A percentile compares a stretch with the other conserved stretches of the same genome.
phyloP scores from a whole-genome alignment of 2,329 filamentous ascomycete genomes.

The Fusarium napiforme region DNA sequence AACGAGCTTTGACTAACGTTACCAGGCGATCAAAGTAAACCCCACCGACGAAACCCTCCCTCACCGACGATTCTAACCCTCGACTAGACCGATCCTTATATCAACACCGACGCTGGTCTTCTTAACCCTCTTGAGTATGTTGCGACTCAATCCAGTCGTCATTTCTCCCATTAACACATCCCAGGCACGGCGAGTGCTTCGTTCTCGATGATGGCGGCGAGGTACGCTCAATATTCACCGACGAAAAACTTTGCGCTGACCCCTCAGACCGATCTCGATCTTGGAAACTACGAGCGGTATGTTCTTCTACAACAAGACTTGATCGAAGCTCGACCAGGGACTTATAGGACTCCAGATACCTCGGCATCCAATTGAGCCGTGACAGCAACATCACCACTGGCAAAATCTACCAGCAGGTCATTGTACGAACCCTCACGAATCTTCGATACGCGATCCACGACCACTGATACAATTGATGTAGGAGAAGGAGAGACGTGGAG shows the following conservation, averaged over 20 bases:
- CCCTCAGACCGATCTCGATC: constrained; percentile 60
- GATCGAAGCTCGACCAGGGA: background rate
- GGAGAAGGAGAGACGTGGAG: constrained; percentile 71
- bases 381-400: constrained; percentile 98
- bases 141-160: background rate
- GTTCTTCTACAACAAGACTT: background rate
- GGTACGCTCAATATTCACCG: constrained; percentile 11
- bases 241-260: constrained; percentile 6
- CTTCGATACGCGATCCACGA: background rate
- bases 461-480: constrained; percentile 13
- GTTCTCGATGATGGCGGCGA: constrained; percentile 76
- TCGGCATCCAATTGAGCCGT: constrained; percentile 81
- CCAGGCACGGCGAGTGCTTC: constrained; percentile 86
- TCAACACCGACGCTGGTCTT: constrained; percentile 53
- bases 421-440: constrained; percentile 61
- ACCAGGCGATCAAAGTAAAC: constrained; percentile 38
- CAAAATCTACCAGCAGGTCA: constrained; percentile 93
- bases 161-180: constrained; percentile 5
- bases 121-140: constrained; percentile 49
- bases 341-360: constrained; percentile 60
- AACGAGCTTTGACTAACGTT: constrained; percentile 5
- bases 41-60: background rate
- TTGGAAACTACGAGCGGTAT: constrained; percentile 66
- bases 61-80: background rate
- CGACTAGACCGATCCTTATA: constrained; percentile 63